phyloP scores from a whole-genome alignment of 495 filamentous ascomycete genomes.

The Massariosphaeria phaeospora region DNA sequence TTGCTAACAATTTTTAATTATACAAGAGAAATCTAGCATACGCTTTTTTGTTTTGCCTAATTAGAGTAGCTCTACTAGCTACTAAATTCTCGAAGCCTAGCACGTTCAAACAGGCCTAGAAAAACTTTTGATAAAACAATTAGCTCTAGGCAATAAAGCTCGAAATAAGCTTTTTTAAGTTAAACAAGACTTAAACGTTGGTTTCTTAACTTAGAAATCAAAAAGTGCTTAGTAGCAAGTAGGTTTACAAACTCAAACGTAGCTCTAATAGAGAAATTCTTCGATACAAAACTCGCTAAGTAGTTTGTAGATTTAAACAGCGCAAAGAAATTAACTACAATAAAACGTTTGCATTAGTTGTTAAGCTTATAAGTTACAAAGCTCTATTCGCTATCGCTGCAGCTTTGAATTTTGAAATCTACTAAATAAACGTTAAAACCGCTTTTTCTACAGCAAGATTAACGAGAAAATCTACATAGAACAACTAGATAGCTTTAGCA shows the following conservation, averaged over 20 bases:
- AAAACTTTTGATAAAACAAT: too few species aligned
- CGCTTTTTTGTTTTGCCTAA: too few species aligned
- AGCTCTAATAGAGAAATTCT: constrained; percentile 35
- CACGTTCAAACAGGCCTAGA: too few species aligned
- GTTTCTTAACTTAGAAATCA: constrained; percentile 30
- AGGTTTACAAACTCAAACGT: constrained; percentile 39
- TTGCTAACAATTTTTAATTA: too few species aligned
- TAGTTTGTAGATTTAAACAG: constrained; percentile 39
- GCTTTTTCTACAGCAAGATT: too few species aligned
- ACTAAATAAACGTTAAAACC: constrained; percentile 38
- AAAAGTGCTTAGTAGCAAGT: constrained; percentile 34
- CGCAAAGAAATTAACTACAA: constrained; percentile 40
- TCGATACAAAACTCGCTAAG: constrained; percentile 36
- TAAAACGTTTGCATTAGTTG: constrained; percentile 44
- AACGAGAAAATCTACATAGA: too few species aligned
- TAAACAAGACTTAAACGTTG: constrained; percentile 28
- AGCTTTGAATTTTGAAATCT: constrained; percentile 25
- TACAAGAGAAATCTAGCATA: too few species aligned
- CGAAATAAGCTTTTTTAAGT: neutral
- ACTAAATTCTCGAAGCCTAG: too few species aligned
- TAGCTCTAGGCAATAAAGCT: neutral
- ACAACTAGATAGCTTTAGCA: too few species aligned
- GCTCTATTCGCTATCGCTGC: constrained; percentile 33
- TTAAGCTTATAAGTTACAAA: constrained; percentile 41
- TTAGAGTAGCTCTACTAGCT: too few species aligned